Evolutionary conservation across 2,329 filamentous ascomycete genomes (phyloP).

Genomic region (Ascochyta pisi): DNA sequence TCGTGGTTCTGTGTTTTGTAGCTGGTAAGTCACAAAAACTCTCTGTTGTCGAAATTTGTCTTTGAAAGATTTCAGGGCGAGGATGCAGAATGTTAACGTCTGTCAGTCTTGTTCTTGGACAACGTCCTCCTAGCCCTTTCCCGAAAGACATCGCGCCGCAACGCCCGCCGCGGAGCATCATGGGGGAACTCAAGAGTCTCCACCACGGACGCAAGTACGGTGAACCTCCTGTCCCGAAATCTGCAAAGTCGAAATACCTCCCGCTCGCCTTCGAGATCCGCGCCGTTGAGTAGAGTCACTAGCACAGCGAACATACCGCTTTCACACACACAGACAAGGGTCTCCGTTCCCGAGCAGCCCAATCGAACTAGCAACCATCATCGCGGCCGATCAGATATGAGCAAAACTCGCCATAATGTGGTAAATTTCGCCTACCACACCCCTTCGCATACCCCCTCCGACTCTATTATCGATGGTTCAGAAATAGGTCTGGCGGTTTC

Average conservation of each 20-base stretch:
- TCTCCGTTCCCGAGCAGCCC: background rate
- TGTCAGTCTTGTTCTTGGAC: constrained; percentile 24
- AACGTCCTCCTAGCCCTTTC: constrained; percentile 23
- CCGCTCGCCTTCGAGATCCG: constrained; percentile 3
- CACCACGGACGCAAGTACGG: constrained; percentile 4
- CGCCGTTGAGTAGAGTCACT: constrained; percentile 4
- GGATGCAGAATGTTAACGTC: background rate
- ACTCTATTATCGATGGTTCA: background rate
- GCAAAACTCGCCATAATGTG: background rate
- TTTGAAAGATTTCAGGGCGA: background rate
- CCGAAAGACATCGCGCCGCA: constrained; percentile 16
- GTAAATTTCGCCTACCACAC: background rate
- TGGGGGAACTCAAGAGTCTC: constrained; percentile 15
- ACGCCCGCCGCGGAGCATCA: constrained; percentile 10
- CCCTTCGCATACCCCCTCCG: background rate
- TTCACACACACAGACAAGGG: background rate
- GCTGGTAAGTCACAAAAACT: constrained; percentile 15
- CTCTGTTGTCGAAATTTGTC: background rate
- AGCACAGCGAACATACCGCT: constrained; percentile 2
- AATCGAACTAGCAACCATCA: background rate
- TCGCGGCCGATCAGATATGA: background rate
- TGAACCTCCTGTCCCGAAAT: background rate
- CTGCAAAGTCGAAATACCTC: constrained; percentile 1
- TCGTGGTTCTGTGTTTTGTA: constrained; percentile 29
- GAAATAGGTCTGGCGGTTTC: constrained; percentile 2